Percentiles rank a stretch among this genome's conserved stretches.
These are phyloP conservation scores for Coniochaeta sp. DNA, from an alignment of 2,329 filamentous ascomycete species.

Conservation along the genomic window DNA sequence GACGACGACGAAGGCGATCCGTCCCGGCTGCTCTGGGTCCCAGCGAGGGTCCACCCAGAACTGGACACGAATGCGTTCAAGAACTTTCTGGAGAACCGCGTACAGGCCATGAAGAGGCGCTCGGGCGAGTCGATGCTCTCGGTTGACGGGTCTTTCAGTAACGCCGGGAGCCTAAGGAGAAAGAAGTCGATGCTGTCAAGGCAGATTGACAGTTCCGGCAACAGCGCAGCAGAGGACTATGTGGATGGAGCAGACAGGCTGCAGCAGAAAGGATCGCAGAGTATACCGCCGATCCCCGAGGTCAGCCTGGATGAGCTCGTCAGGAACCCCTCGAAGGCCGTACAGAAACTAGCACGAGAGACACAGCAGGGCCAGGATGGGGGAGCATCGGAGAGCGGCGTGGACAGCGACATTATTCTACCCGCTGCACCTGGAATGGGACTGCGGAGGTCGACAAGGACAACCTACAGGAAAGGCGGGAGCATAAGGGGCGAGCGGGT, in stretches of 20 bases:
- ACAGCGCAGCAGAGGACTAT: slow-evolving; percentile 55
- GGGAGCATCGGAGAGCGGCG: slow-evolving; percentile 29
- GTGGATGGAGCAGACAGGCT: slow-evolving; percentile 77
- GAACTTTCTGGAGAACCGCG: slow-evolving; percentile 87
- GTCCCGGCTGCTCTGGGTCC: slow-evolving; percentile 89
- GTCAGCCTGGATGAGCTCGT: slow-evolving; percentile 76
- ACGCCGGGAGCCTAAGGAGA: slow-evolving; percentile 56
- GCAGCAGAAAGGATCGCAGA: slow-evolving; percentile 63
- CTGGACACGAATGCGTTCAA: slow-evolving; percentile 95
- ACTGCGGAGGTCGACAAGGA: slow-evolving; percentile 82
- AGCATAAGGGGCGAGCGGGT: slow-evolving; percentile 74
- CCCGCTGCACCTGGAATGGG: slow-evolving; percentile 71
- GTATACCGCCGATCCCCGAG: slow-evolving; percentile 46
- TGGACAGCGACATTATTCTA: slow-evolving; percentile 71
- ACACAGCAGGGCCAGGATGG: slow-evolving; percentile 34
- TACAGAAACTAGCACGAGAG: slow-evolving; percentile 60
- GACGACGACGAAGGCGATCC: slow-evolving; percentile 81
- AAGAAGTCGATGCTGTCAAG: slow-evolving; percentile 95
- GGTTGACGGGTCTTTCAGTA: slow-evolving; percentile 37
- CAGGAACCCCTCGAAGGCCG: slow-evolving; percentile 66
- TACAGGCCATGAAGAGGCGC: slow-evolving; percentile 79
- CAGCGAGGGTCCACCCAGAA: slow-evolving; percentile 88
- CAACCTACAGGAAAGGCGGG: slow-evolving; percentile 79
- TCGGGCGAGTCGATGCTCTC: slow-evolving; percentile 66
- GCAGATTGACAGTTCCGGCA: slow-evolving; percentile 68